Conservation (phyloP, 2,329 filamentous ascomycete genomes). For the Dendryphion nanum region DNA sequence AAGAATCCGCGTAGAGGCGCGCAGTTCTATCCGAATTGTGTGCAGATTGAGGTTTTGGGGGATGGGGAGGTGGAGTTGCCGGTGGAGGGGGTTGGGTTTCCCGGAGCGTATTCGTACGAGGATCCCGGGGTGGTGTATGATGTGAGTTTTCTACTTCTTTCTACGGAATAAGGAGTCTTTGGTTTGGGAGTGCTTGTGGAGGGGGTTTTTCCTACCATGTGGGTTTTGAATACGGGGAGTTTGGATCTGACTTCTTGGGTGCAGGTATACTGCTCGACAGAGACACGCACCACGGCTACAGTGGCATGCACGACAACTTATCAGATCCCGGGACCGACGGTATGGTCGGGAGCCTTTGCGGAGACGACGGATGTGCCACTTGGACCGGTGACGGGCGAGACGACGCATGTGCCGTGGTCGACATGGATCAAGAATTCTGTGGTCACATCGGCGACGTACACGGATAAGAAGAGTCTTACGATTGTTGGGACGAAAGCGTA, state of each 20-base stretch:
- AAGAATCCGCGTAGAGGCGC: conserved; percentile 27
- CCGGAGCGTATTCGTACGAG: conserved; percentile 39
- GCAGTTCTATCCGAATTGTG: conserved; percentile 45
- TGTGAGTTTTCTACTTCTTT: conserved; percentile 13
- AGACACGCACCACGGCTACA: conserved; percentile 29
- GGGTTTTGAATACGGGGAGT: too few species aligned
- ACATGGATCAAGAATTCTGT: conserved; percentile 26
- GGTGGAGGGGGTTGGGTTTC: conserved; percentile 46
- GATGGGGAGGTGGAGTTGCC: conserved; percentile 29
- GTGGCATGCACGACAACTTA: conserved; percentile 31
- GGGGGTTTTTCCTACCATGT: neutral
- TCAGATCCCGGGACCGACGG: conserved; percentile 42
- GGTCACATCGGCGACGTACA: conserved; percentile 23
- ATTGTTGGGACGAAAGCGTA: conserved; percentile 22
- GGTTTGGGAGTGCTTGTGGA: too few species aligned
- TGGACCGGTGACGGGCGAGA: conserved; percentile 25
- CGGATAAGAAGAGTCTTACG: conserved; percentile 20
- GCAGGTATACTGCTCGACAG: conserved; percentile 5
- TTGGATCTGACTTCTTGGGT: neutral
- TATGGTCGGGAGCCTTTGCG: conserved; percentile 33
- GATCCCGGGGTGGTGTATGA: conserved; percentile 39
- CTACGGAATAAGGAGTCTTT: neutral
- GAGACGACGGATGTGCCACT: conserved; percentile 33
- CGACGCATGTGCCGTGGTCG: conserved; percentile 23
- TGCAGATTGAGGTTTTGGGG: conserved; percentile 40